phyloP scores from a whole-genome alignment of 1,139 yeast genomes.

The Candida sanyaensis region DNA sequence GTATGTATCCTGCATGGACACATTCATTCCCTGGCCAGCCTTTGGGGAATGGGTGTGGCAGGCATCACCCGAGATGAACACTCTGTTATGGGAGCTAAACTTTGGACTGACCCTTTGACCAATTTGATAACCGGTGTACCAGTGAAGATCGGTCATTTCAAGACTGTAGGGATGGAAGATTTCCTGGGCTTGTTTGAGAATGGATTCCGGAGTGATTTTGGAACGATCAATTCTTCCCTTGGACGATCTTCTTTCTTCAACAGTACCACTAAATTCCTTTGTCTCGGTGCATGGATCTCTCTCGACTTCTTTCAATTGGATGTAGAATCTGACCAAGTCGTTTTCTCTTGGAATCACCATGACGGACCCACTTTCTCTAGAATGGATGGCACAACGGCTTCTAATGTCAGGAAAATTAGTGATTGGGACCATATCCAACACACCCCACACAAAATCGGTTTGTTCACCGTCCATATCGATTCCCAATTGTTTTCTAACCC shows the following conservation, averaged over 20 bases:
- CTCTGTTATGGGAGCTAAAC: constrained; percentile 21
- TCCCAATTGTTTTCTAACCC: constrained; percentile 27
- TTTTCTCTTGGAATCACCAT: constrained; percentile 37
- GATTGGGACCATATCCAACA: constrained; percentile 33
- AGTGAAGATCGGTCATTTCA: constrained; percentile 24
- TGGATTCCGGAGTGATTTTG: constrained; percentile 25
- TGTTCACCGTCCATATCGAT: constrained; percentile 31
- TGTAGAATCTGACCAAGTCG: constrained; percentile 30
- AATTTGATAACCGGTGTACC: constrained; percentile 38
- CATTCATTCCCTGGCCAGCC: constrained; percentile 42
- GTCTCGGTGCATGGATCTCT: constrained; percentile 15
- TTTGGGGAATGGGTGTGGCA: constrained; percentile 39
- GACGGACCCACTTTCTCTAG: constrained; percentile 29
- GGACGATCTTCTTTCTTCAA: constrained; percentile 12
- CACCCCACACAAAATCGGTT: constrained; percentile 38
- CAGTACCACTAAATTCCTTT: constrained; percentile 9
- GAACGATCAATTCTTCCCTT: constrained; percentile 27
- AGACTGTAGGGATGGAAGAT: constrained; percentile 29
- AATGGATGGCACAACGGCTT: constrained; percentile 33
- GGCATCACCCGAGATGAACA: constrained; percentile 39
- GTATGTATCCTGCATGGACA: constrained; percentile 26
- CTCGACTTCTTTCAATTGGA: constrained; percentile 24
- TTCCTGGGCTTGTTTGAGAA: constrained; percentile 26
- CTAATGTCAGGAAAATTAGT: constrained; percentile 39
- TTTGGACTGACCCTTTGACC: constrained; percentile 33